phyloP scores from a whole-genome alignment of 2,329 filamentous ascomycete genomes.

The Atkinsonella hypoxylon region DNA sequence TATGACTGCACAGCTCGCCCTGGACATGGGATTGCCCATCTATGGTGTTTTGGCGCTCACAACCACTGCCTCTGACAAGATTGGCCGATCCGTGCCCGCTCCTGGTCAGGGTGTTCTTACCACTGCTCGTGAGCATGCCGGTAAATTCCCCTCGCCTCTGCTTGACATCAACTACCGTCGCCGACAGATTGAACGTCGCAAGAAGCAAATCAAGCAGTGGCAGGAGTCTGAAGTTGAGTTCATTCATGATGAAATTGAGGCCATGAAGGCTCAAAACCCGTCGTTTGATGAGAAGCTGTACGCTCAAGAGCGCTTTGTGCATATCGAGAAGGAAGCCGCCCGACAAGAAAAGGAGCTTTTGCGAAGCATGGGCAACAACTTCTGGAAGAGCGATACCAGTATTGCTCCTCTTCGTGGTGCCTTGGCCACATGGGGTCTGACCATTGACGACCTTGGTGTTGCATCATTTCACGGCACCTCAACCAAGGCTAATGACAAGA shows the following conservation, averaged over 20 bases:
- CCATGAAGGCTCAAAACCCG: conserved; percentile 69
- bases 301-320: conserved; percentile 67
- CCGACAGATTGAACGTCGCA: conserved; percentile 86
- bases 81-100: conserved; percentile 90
- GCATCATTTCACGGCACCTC: conserved; percentile 99
- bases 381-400: conserved; percentile 91
- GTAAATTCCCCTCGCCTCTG: conserved; percentile 89
- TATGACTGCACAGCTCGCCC: conserved; percentile 90
- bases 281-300: conserved; percentile 77
- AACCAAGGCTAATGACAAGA: conserved; percentile 98
- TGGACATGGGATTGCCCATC: conserved; percentile 98
- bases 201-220: conserved; percentile 91
- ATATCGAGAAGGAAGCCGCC: conserved; percentile 75
- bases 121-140: conserved; percentile 78
- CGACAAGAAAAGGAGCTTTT: conserved; percentile 91
- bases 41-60: conserved; percentile 90
- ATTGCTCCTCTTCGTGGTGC: conserved; percentile 95
- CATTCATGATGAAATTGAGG: conserved; percentile 81
- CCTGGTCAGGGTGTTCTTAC: conserved; percentile 95
- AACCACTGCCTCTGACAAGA: conserved; percentile 96
- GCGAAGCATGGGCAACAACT: conserved; percentile 89
- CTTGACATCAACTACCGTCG: conserved; percentile 96
- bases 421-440: conserved; percentile 94
- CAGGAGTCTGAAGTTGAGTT: conserved; percentile 91
- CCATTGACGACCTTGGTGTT: conserved; percentile 87